Evolutionary conservation across 225 moss, liverwort and hornwort species (phyloP), one percentile per base, ranked within the genome.

Genomic region (Lunularia cruciata): DNA sequence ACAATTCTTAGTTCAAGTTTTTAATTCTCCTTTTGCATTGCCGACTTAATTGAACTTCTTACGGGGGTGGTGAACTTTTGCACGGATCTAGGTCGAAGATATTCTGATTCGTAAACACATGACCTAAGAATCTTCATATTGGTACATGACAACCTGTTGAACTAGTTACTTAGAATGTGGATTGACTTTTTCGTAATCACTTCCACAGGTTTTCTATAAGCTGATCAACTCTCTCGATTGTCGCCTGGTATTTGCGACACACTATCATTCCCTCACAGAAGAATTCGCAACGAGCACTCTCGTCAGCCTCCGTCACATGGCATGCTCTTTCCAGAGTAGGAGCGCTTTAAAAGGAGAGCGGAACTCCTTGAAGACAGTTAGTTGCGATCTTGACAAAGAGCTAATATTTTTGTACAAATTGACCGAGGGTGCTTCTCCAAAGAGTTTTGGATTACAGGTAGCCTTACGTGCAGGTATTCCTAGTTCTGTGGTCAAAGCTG

Each of bases 371-470:
- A 37, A 61, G 26, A 66, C 49, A 47, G 60, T 33, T 63, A 48
- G 61, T 11, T 33, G 68, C 51, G 77, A 78, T 5, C 77, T 79
- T 35, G 87, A 88, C 63, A 85, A 86, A 68, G 87, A 89, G 64
- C 73, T 94, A 27, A 87, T 94, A 35, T 94, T 94, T 66, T 77
- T 94, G 75, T 94, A 91, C 77, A 87, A 89, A 68, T 83, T 94
- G 14, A 83, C 76, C 36, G 83, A 89, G 63, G 94, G 94, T 31
- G 82, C 89, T 39, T 94, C 91, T 69, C 91, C 86, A 13, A 87
- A 87, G 78, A 94, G 94, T 72, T 94, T 91, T 56, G 94, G 94
- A 45, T 81, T 94, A 57, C 91, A 94, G 75, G 94, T 94, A 65
- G 91, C 94, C 37, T 70, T 83, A 25, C 81, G 91, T 54, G 94